Percentiles rank a stretch among this genome's conserved stretches.
Conservation (phyloP, 805 yeast species). For the Suhomyces kilbournensis region DNA sequence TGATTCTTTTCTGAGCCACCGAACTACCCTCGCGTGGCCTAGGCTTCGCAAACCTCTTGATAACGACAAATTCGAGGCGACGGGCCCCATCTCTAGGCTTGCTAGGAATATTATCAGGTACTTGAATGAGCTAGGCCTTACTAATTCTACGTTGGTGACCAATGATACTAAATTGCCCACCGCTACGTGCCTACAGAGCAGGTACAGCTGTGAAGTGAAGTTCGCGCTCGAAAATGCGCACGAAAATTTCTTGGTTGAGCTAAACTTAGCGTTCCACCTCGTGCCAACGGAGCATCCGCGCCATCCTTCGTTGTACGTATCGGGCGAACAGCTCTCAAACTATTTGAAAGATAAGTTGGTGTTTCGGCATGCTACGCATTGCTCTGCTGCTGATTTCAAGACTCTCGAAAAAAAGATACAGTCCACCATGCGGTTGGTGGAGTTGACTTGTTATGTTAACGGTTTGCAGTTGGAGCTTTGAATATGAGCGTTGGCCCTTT, state of each 20-base stretch:
- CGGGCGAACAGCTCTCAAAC: slow-evolving; percentile 12
- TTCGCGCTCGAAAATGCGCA: slow-evolving; percentile 4
- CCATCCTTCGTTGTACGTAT: slow-evolving; percentile 3
- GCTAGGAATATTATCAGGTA: slow-evolving; percentile 8
- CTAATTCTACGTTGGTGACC: slow-evolving; percentile 1
- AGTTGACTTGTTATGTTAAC: slow-evolving; percentile 12
- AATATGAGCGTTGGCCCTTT: background rate
- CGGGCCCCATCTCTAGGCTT: slow-evolving; percentile 1
- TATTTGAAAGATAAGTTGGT: slow-evolving; percentile 14
- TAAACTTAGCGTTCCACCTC: background rate
- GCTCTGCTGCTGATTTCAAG: background rate
- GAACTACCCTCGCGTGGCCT: background rate
- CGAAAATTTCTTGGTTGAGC: slow-evolving; percentile 7
- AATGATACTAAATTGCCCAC: background rate
- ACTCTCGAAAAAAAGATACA: slow-evolving; percentile 12
- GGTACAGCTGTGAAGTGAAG: slow-evolving; percentile 11
- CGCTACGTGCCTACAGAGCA: background rate
- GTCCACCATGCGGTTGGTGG: slow-evolving; percentile 8
- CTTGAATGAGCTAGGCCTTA: slow-evolving; percentile 12
- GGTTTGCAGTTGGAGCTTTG: slow-evolving; percentile 12
- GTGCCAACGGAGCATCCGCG: background rate
- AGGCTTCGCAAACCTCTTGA: background rate
- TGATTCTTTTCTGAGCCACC: background rate
- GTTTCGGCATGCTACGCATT: background rate
- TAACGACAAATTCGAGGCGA: background rate